Base-by-base conservation (phyloP, 306 rosid species). In the Vigna trinervia region DNA sequence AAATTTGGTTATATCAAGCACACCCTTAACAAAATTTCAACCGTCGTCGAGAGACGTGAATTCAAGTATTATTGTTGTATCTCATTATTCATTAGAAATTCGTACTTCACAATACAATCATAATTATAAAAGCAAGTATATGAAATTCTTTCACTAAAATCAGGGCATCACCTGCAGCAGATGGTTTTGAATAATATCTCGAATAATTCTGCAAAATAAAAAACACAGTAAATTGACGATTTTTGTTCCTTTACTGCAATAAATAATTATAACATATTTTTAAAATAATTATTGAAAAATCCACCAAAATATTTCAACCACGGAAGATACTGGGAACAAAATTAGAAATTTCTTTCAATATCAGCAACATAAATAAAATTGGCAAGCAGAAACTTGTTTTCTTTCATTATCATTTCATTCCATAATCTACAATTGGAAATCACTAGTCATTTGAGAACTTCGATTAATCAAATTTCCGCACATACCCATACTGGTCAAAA, bases 161-260 rank as follows among this genome's bases (percentile, higher is more conserved):
- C 74, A 78, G 83, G 61, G 78, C 36, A 75, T 85, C 75, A 90
- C 97, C 96, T 93, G 97, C 62, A 93, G 77, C 56, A 93, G 89
- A 84, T 93, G 97, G 80, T 93, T 93, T 84, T 93, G 94, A 82
- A 93, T 89, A 64, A 93, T 93, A 84, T 93, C 96, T 6, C 97
- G 94, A 74, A 93, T 90, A 62, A 93, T 93, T 77, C 96, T 93
- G 89, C 78, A 70, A 71, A 67, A 81, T 48, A 59, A 79, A 22
- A 66, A 79, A 41, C 59, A 1, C 60, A 52, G 45, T 5, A 46
- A 59, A 75, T 43, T n/a, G 53, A 78, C 81, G 69, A 67, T 1
- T 80, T n/a, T 61, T 15, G 78, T 43, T 14, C 60, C 48, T 14
- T 22, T 17, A 12, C 20, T 23, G 20, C 28, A 82, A 75, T 38